A percentile compares a stretch with the other conserved stretches of the same genome.
phyloP scores from a whole-genome alignment of 225 moss, liverwort and hornwort species.

The Antitrichia curtipendula region DNA sequence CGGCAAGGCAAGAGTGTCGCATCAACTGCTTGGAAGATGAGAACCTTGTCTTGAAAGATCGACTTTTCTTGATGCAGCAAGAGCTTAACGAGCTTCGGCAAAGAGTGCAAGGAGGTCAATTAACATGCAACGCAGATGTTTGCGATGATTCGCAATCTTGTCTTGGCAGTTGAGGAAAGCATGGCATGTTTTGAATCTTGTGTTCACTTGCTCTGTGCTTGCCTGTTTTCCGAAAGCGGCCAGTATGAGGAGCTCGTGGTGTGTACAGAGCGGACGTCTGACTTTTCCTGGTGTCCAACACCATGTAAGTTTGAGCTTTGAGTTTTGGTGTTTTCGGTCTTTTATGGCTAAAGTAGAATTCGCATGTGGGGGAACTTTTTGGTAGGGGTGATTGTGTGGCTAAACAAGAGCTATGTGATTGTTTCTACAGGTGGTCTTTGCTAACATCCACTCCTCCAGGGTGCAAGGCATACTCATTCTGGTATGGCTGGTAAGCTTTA shows the following conservation, averaged over 20 bases:
- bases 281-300: not conserved
- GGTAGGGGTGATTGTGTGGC: not conserved
- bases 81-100: constrained; percentile 21
- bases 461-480: not conserved
- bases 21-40: constrained; percentile 35
- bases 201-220: not conserved
- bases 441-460: not conserved
- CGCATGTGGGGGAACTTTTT: not conserved
- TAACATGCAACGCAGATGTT: not conserved
- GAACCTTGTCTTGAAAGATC: constrained; percentile 27
- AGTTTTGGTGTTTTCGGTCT: not conserved
- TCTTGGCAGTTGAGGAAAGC: constrained; percentile 3
- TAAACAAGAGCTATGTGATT: constrained; percentile 2
- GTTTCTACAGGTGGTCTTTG: constrained; percentile 10
- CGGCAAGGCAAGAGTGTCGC: constrained; percentile 16
- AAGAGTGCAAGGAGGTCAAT: not conserved
- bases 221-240: not conserved
- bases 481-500: not conserved
- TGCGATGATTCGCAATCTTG: not conserved
- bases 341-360: not conserved
- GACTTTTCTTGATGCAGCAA: constrained; percentile 15
- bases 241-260: not conserved
- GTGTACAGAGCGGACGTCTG: not conserved
- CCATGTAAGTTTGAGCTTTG: constrained; percentile 11
- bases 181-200: not conserved